Base-by-base conservation (phyloP, 2,329 filamentous ascomycete genomes). In the Kalaharituber pfeilii region DNA sequence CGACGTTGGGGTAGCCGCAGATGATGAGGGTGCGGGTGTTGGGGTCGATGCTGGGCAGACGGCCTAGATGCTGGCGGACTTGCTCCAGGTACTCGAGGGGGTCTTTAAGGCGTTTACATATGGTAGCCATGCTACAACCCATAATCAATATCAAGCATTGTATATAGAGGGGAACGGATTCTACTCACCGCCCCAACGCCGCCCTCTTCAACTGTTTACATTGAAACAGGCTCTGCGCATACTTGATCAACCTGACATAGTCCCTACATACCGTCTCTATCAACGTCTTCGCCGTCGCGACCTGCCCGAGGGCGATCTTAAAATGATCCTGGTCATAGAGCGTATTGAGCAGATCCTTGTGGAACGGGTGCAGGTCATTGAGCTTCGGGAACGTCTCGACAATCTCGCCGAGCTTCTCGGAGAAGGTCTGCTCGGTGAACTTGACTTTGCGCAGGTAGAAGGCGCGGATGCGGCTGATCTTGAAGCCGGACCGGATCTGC, bases 381-480 rank as follows among this genome's bases (percentile, higher is more conserved):
- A 98, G 76, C 56, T 88, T 80, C 53, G 91, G 91, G 66, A 98
- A 95, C 64, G 84, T 86, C 69, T 94, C 85, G 66, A 96, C 80
- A 66, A 95, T 95, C 57, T 81, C 78, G 62, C 80, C 79, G 62
- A 98, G 80, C 72, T 96, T 96, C 69, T 98, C 91, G 61, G 81
- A 81, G 70, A 95, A 95, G 42, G 89, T 96, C 72, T 98, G 91
- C 67, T 89, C 82, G 5, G 91, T 95, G 72, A 87, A 98, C 72
- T 96, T 96, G 76, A 95, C 88, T 72, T 96, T 96, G 69, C 91
- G 77, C 47, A 89, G 95, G 71, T 96, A 96, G 73, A 96, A 96
- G 50, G 79, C 70, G 71, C 89, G 77, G 66, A 96, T 95, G 77
- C 89, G 81, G 68, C 80, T 85, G 68, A 96, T 95, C 71, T 94